Percentiles rank a stretch among this genome's conserved stretches.
Conservation (phyloP, 495 filamentous ascomycete species). For the Podospora australis region DNA sequence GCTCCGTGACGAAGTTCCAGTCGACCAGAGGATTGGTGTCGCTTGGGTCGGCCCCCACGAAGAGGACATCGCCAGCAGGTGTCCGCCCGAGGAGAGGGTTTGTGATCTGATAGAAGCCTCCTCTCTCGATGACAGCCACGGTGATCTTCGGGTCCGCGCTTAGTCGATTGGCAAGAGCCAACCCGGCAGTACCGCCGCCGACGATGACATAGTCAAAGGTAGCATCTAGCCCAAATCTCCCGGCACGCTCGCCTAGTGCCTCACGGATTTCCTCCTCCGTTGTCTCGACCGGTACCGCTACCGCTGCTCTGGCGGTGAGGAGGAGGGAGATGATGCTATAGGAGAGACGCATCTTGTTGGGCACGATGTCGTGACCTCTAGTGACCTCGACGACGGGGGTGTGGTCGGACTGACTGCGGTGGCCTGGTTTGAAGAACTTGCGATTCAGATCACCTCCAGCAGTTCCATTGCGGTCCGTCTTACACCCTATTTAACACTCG, state of each 20-base stretch:
- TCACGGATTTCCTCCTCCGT: not conserved
- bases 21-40: slow-evolving; percentile 1
- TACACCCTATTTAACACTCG: too few species aligned
- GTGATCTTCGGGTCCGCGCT: slow-evolving; percentile 32
- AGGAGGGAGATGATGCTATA: not conserved
- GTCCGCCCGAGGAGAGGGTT: not conserved
- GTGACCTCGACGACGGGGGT: too few species aligned
- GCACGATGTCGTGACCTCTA: too few species aligned
- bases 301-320: not conserved
- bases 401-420: too few species aligned
- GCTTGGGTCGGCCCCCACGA: not conserved
- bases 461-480: too few species aligned
- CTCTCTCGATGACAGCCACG: slow-evolving; percentile 44
- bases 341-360: not conserved
- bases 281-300: not conserved
- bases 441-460: too few species aligned
- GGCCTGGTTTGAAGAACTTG: too few species aligned
- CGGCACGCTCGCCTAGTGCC: not conserved
- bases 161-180: slow-evolving; percentile 42
- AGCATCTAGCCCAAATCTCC: not conserved
- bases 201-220: slow-evolving; percentile 23
- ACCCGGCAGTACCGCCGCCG: slow-evolving; percentile 40
- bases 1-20: slow-evolving; percentile 17
- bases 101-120: slow-evolving; percentile 13
- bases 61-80: not conserved